Evolutionary conservation across 192 early-diverging fungal species (phyloP), one percentile per base, ranked within the genome.

Genomic region (Coemansia sp.): DNA sequence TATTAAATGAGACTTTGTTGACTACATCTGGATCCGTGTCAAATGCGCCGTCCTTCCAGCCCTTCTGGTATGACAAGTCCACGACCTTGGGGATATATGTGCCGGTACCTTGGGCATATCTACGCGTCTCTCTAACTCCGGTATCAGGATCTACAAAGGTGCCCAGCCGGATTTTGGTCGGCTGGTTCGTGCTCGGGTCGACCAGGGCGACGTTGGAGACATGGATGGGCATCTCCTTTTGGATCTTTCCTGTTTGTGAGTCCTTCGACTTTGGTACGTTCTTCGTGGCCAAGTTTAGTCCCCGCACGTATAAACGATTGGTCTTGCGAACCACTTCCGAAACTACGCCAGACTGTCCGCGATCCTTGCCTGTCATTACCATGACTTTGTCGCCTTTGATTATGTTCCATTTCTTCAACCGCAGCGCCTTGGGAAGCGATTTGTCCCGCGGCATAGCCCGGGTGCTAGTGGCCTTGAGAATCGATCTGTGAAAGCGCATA

Each of bases 191-290:
- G 62, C 69, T 75, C 14, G 92, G 90, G 67, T 93, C 92, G n/a
- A 93, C 78, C 59, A 93, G 64, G 8, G 86, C 84, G 5, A 93
- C 80, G 68, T 93, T 87, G 3, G 88, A 87, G 55, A 90, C 85
- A 63, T 88, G 87, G 38, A 93, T 87, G 8, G 89, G 90, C 72
- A 86, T 85, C 64, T 91, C 90, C 67, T 87, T 88, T 58, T 81
- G 83, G 53, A 91, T 82, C 46, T 66, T 86, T 15, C 73, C 85
- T 3, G 87, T 80, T 31, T 81, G 74, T 48, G 89, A 74, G 46
- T 87, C 84, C 66, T 86, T 86, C 41, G 87, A 82, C 68, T 87
- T 85, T 37, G 75, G 68, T 46, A 89, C 75, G 74, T 85, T 86
- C 76, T 89, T 89, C 44, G 66, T 71, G 36, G 70, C 87, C 80